Evolutionary conservation across 192 early-diverging fungal species (phyloP).

Genomic region (Coemansia sp.): DNA sequence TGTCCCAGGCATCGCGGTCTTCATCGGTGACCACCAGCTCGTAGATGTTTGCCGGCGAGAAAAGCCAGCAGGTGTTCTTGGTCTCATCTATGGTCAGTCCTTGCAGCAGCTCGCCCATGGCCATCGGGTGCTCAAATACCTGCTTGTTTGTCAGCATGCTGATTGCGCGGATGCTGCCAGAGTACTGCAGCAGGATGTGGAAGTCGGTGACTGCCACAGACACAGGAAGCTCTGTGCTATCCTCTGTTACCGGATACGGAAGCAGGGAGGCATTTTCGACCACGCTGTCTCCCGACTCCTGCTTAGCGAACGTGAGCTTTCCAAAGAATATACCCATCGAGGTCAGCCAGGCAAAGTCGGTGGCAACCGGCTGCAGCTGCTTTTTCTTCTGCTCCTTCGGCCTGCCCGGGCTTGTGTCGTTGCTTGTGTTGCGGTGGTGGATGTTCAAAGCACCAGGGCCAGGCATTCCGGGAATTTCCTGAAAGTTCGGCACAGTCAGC

Average conservation of each 20-base stretch:
- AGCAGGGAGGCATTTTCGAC: slow-evolving; percentile 77
- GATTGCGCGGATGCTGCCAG: slow-evolving; percentile 70
- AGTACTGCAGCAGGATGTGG: slow-evolving; percentile 84
- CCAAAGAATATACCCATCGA: slow-evolving; percentile 87
- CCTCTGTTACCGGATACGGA: slow-evolving; percentile 63
- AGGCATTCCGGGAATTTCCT: slow-evolving; percentile 61
- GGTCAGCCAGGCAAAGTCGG: slow-evolving; percentile 88
- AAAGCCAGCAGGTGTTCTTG: slow-evolving; percentile 90
- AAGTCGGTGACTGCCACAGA: slow-evolving; percentile 84
- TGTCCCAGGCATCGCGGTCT: slow-evolving; percentile 91
- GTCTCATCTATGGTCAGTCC: slow-evolving; percentile 70
- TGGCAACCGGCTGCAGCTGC: slow-evolving; percentile 19
- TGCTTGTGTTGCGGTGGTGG: slow-evolving; percentile 21
- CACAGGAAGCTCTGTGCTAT: slow-evolving; percentile 59
- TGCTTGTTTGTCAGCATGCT: slow-evolving; percentile 77
- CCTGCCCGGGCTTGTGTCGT: too few species aligned
- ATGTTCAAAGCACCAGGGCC: slow-evolving; percentile 34
- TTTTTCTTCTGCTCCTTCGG: too few species aligned
- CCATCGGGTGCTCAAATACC: slow-evolving; percentile 76
- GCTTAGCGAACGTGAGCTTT: slow-evolving; percentile 70
- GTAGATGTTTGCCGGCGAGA: slow-evolving; percentile 75
- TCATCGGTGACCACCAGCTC: slow-evolving; percentile 92
- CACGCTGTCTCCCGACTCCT: slow-evolving; percentile 72
- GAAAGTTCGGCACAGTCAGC: slow-evolving; percentile 57
- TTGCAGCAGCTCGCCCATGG: slow-evolving; percentile 56